Base-by-base conservation (phyloP, 768 basidiomycete species). In the Hortiboletus campestris region DNA sequence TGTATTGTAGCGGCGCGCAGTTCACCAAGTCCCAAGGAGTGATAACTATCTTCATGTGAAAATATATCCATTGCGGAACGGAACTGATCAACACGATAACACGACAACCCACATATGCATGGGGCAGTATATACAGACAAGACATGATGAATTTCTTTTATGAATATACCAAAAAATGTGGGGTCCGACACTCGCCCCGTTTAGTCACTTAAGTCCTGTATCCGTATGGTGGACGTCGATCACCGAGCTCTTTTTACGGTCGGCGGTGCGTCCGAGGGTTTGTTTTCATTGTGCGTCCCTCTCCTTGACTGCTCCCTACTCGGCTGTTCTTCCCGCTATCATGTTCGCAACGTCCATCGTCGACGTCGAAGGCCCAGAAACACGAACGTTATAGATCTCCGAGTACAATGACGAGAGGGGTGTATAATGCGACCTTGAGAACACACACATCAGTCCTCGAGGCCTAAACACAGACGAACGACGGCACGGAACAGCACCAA, bases 371-470 rank as follows among this genome's bases (percentile, higher is more conserved):
- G 91, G 84, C 1, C 96, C 95, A 0, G 91, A 93, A 76, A 98
- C 82, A 64, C 91, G 84, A 53, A 98, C 82, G 67, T 98, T 95
- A 76, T 98, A 97, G 49, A 99, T 85, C 73, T 99, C 96, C 43
- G 80, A 74, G 72, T 97, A 98, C 5, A 85, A 80, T 39, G 87
- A 79, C 0, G 94, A 94, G 34, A 99, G 73, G 0, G 96, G 96
- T 61, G 98, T 95, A 68, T 84, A 99, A 73, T 99, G 96, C 25
- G 97, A 78, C 95, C 93, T 93, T 55, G 14, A 45, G 12, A 0
- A 43, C 6, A n/a, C 39, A 44, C 13, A 13, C 3, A 34, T 58
- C 51, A 61, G 44, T 45, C 9, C 40, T n/a, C 10, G 36, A 38
- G 1, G 16, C 36, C 17, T n/a, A 5, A 39, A n/a, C 38, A 10